Percentiles rank a stretch among this genome's conserved stretches.
Evolutionary conservation across 176 grass and related monocot species (phyloP).

Genomic region (Dendrocalamus sinicus): DNA sequence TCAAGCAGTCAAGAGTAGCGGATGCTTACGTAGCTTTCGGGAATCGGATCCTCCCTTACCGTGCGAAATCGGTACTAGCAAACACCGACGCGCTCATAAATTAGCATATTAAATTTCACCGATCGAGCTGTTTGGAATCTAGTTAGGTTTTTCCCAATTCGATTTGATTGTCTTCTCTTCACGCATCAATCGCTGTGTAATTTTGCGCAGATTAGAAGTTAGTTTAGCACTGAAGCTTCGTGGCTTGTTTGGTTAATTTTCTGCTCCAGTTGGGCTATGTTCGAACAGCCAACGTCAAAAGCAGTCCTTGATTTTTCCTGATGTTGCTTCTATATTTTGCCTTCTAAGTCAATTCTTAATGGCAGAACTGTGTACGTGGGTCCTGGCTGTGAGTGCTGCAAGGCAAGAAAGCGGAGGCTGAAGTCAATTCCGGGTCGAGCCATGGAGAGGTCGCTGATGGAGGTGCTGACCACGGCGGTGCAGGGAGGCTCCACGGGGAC

Average conservation of each 20-base stretch:
- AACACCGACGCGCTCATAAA: not conserved
- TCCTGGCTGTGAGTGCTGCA: not conserved
- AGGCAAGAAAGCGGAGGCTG: not conserved
- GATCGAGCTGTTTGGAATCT: conserved; percentile 37
- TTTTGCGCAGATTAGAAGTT: not conserved
- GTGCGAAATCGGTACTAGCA: not conserved
- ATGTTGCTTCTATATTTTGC: conserved; percentile 24
- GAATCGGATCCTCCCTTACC: conserved; percentile 12
- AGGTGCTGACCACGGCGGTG: conserved; percentile 53
- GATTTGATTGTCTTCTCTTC: not conserved
- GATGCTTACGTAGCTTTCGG: conserved; percentile 31
- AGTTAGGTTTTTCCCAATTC: not conserved
- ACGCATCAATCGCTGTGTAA: not conserved
- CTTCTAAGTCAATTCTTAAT: conserved; percentile 26
- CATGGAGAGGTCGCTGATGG: conserved; percentile 74
- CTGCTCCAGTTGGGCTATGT: not conserved
- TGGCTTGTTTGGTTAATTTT: conserved; percentile 11
- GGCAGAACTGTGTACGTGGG: conserved; percentile 19
- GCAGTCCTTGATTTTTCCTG: conserved; percentile 39
- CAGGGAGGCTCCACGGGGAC: conserved; percentile 60
- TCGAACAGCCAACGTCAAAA: conserved; percentile 22
- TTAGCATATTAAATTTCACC: conserved; percentile 29
- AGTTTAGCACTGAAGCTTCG: not conserved
- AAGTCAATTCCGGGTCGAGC: not conserved
- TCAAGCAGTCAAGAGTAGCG: not conserved